Conservation (phyloP, 306 rosid species). For the Prunus campanulata region DNA sequence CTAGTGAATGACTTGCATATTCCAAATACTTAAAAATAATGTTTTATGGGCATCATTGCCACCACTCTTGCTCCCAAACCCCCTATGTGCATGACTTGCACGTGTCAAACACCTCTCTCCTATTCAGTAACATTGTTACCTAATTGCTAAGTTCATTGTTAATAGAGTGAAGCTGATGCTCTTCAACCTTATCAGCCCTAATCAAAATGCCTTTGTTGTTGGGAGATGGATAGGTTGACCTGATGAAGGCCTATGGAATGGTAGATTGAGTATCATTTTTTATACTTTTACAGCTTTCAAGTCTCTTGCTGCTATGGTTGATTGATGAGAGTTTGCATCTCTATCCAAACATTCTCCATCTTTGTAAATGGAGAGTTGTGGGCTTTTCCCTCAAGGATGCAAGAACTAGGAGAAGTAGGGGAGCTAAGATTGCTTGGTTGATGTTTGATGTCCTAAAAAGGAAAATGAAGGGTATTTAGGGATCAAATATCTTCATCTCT, state of each 20-base stretch:
- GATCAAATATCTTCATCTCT: not conserved
- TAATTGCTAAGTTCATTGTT: not conserved
- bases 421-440: not conserved
- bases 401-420: not conserved
- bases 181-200: not conserved
- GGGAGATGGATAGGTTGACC: not conserved
- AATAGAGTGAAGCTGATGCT: not conserved
- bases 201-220: not conserved
- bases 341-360: not conserved
- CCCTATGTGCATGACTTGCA: not conserved
- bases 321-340: not conserved
- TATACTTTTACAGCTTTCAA: not conserved
- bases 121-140: not conserved
- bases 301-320: not conserved
- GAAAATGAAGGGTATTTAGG: not conserved
- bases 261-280: not conserved
- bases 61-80: not conserved
- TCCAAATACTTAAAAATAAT: not conserved
- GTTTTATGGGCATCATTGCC: not conserved
- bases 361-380: not conserved
- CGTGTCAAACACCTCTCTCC: not conserved
- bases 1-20: not conserved
- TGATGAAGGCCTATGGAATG: slow-evolving; percentile 1
- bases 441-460: not conserved
- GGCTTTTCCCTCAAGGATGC: not conserved